Percentiles rank a stretch among this genome's conserved stretches.
Evolutionary conservation across 495 filamentous ascomycete genomes (phyloP).

Genomic region (Lasiosphaeria hispida): DNA sequence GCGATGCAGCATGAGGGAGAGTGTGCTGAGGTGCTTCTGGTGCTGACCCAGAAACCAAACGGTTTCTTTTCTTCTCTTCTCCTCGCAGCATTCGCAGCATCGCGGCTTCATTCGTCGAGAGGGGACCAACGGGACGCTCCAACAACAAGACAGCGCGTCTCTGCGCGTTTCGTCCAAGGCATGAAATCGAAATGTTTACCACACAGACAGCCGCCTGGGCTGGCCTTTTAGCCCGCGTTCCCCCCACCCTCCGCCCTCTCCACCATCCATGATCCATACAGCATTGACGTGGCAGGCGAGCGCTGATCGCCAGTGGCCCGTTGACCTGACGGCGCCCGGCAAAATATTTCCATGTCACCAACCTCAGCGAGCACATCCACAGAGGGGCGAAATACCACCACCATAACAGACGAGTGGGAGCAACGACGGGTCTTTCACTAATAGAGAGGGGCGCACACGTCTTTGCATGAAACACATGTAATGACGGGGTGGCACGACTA

Average conservation of each 20-base stretch:
- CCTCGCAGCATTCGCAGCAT: neutral
- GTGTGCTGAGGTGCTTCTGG: no score
- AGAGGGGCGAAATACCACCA: no score
- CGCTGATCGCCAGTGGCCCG: conserved; percentile 1
- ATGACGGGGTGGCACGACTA: conserved; percentile 20
- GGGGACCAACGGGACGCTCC: neutral
- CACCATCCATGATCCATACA: conserved; percentile 2
- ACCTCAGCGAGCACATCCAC: neutral
- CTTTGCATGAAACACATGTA: conserved; percentile 26
- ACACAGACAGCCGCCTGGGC: conserved; percentile 10
- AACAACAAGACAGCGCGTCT: neutral
- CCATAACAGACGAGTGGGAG: no score
- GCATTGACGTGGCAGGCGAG: conserved; percentile 5
- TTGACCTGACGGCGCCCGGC: conserved; percentile 6
- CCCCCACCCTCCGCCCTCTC: neutral
- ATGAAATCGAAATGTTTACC: conserved; percentile 11
- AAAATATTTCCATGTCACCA: conserved; percentile 11
- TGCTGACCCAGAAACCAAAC: neutral
- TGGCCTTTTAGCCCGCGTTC: conserved; percentile 1
- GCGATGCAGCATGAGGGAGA: conserved; percentile 4
- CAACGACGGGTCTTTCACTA: no score
- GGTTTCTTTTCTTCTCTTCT: neutral
- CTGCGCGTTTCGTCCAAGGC: conserved; percentile 2
- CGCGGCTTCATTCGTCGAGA: neutral
- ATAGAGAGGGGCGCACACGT: neutral